These are phyloP conservation scores for Allium sativum DNA, from an alignment of 106 monocot genomes.

Conservation along the genomic window DNA sequence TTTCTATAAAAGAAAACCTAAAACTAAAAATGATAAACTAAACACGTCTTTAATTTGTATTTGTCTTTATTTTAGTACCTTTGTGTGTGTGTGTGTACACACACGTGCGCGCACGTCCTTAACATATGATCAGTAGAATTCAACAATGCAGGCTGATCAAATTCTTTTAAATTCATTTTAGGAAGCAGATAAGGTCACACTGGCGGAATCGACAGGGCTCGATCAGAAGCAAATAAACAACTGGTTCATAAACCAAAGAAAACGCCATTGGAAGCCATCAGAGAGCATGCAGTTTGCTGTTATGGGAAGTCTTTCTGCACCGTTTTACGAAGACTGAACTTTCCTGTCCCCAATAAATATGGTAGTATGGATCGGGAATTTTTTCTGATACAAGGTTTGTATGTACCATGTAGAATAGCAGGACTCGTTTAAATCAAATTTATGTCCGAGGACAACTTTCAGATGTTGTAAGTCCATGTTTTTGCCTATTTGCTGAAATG, in stretches of 20 bases:
- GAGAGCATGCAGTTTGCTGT: conserved; percentile 66
- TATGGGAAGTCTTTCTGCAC: conserved; percentile 29
- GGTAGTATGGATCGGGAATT: not conserved
- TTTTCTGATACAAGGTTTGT: not conserved
- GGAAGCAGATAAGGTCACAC: conserved; percentile 60
- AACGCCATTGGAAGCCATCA: conserved; percentile 86
- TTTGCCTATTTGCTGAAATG: not conserved
- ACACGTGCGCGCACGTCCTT: no score
- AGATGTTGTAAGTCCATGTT: not conserved
- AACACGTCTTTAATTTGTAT: no score
- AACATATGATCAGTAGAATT: no score
- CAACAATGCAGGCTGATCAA: no score
- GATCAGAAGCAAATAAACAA: conserved; percentile 90
- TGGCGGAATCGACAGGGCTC: conserved; percentile 66
- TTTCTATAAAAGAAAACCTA: no score
- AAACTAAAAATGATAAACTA: no score
- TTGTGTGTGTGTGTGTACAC: no score
- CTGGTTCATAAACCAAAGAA: conserved; percentile 85
- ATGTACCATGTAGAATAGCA: not conserved
- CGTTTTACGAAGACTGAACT: not conserved
- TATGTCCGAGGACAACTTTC: not conserved
- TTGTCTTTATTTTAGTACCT: no score
- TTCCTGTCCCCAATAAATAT: no score
- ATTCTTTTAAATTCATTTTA: conserved; percentile 5
- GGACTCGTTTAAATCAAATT: not conserved